phyloP scores from a whole-genome alignment of 805 yeast species.

The Phaffomyces thermotolerans region DNA sequence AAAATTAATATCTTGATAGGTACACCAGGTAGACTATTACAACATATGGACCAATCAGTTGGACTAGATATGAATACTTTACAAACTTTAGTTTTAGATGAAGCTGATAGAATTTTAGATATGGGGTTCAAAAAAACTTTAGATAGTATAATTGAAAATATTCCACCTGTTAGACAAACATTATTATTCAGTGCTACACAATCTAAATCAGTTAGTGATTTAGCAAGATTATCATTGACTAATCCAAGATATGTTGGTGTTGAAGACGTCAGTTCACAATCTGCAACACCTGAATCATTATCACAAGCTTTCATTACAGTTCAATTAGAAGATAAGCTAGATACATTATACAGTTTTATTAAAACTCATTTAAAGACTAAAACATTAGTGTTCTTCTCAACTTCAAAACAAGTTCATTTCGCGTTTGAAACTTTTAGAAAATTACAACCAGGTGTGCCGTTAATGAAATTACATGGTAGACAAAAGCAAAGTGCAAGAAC shows the following conservation, averaged over 20 bases:
- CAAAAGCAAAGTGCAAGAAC: slow-evolving; percentile 72
- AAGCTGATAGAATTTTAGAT: slow-evolving; percentile 87
- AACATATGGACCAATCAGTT: slow-evolving; percentile 59
- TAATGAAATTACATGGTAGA: slow-evolving; percentile 79
- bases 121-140: slow-evolving; percentile 67
- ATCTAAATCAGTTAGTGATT: slow-evolving; percentile 72
- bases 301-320: slow-evolving; percentile 77
- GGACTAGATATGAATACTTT: slow-evolving; percentile 54
- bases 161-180: slow-evolving; percentile 89
- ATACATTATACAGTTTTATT: slow-evolving; percentile 65
- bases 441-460: slow-evolving; percentile 37
- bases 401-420: slow-evolving; percentile 51
- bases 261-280: slow-evolving; percentile 51
- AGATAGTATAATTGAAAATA: slow-evolving; percentile 53
- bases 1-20: slow-evolving; percentile 78
- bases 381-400: slow-evolving; percentile 70
- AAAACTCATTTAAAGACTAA: slow-evolving; percentile 74
- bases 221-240: slow-evolving; percentile 83
- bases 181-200: slow-evolving; percentile 94
- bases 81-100: slow-evolving; percentile 80
- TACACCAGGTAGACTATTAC: slow-evolving; percentile 86
- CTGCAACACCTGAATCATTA: slow-evolving; percentile 75
- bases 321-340: slow-evolving; percentile 73
- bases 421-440: slow-evolving; percentile 23
- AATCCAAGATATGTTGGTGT: slow-evolving; percentile 89